Conservation (phyloP, 305 asterid species). For the Fraxinus dipetala region DNA sequence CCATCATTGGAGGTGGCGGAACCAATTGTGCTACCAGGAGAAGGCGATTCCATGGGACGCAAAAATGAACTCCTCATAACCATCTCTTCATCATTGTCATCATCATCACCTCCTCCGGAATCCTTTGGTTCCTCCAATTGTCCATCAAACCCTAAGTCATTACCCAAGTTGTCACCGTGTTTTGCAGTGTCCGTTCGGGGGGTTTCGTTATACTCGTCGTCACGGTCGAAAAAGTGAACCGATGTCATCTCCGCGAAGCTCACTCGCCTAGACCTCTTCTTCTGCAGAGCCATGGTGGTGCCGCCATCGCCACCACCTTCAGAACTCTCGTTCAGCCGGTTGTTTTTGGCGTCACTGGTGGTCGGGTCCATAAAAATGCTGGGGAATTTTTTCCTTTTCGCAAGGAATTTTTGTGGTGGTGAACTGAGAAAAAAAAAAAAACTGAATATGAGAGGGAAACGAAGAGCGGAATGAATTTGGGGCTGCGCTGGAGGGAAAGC, state of each 20-base stretch:
- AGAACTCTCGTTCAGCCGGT: conserved; percentile 42
- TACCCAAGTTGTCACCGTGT: conserved; percentile 23
- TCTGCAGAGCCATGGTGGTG: conserved; percentile 48
- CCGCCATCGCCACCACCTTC: conserved; percentile 42
- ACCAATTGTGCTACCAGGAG: conserved; percentile 80
- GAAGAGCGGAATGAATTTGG: neutral
- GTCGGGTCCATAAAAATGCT: neutral
- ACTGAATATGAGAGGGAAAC: neutral
- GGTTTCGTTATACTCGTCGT: conserved; percentile 57
- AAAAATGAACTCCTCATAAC: conserved; percentile 51
- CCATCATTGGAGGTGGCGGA: conserved; percentile 91
- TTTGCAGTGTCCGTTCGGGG: conserved; percentile 36
- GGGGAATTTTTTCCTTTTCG: neutral
- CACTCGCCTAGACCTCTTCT: conserved; percentile 85
- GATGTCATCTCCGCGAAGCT: conserved; percentile 97
- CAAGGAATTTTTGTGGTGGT: neutral
- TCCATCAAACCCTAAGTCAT: conserved; percentile 32
- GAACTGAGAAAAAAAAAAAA: neutral
- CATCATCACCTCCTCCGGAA: conserved; percentile 43
- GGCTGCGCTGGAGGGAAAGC: conserved; percentile 8
- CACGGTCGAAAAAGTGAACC: conserved; percentile 84
- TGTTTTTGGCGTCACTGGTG: conserved; percentile 29
- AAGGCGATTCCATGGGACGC: conserved; percentile 68
- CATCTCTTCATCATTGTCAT: conserved; percentile 53
- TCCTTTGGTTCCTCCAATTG: conserved; percentile 37